A percentile compares a stretch with the other conserved stretches of the same genome.
Evolutionary conservation across 805 yeast species (phyloP).

Genomic region (Torulaspora maleeae): DNA sequence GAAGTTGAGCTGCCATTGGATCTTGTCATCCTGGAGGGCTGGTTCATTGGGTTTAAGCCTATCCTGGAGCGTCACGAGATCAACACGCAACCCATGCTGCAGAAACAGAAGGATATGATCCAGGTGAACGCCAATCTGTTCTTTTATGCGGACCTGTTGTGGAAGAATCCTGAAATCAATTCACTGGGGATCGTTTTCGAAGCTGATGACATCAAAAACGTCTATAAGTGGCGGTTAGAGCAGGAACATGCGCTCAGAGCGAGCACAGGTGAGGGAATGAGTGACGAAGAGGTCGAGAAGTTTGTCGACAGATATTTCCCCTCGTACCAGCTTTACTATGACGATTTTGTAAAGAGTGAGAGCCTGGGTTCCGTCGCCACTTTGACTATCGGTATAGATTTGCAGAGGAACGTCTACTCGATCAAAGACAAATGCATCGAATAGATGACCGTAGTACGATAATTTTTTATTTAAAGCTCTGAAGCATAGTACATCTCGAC

Average conservation of each 20-base stretch:
- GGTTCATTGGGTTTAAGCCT: constrained; percentile 80
- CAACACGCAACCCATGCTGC: constrained; percentile 15
- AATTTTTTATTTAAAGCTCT: constrained; percentile 4
- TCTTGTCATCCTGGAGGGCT: constrained; percentile 81
- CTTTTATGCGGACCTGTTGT: constrained; percentile 43
- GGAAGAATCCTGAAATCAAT: constrained; percentile 47
- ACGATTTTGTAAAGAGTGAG: constrained; percentile 37
- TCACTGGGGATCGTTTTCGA: constrained; percentile 59
- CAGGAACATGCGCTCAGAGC: constrained; percentile 38
- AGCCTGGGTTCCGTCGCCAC: constrained; percentile 29
- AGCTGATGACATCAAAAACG: constrained; percentile 56
- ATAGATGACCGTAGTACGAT: constrained; percentile 1
- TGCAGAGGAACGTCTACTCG: constrained; percentile 23
- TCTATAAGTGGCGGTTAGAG: constrained; percentile 73
- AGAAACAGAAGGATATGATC: constrained; percentile 30
- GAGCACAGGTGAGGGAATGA: constrained; percentile 69
- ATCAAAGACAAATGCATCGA: constrained; percentile 13
- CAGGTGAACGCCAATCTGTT: constrained; percentile 50
- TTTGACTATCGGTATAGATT: constrained; percentile 31
- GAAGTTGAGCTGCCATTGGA: constrained; percentile 43
- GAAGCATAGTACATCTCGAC: constrained; percentile 13
- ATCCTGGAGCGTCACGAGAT: constrained; percentile 30
- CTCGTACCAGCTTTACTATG: constrained; percentile 66
- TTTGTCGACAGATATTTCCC: constrained; percentile 89
- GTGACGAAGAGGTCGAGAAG: constrained; percentile 56